A percentile compares a stretch with the other conserved stretches of the same genome.
These are phyloP conservation scores for Hypocrella siamensis DNA, from an alignment of 2,329 filamentous ascomycete genomes.

Conservation along the genomic window DNA sequence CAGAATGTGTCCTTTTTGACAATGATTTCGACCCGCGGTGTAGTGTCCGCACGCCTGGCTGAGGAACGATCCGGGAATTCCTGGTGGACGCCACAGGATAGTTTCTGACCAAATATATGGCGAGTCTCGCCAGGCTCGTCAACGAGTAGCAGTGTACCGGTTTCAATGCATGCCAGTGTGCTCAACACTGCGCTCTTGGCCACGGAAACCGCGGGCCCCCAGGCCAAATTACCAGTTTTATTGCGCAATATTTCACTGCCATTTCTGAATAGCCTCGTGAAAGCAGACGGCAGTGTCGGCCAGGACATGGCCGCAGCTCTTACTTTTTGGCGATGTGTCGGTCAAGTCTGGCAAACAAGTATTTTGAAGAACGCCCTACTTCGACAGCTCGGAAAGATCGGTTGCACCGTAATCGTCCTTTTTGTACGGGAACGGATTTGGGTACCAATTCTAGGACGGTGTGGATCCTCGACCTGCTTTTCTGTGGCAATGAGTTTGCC, in stretches of 20 bases:
- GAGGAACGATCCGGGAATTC: constrained; percentile 18
- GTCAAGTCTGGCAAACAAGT: no score
- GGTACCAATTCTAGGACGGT: background rate
- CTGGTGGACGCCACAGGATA: constrained; percentile 19
- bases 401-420: no score
- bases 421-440: background rate
- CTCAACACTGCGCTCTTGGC: constrained; percentile 30
- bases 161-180: constrained; percentile 28
- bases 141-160: constrained; percentile 30
- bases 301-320: background rate
- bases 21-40: constrained; percentile 35
- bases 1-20: constrained; percentile 54
- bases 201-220: constrained; percentile 28
- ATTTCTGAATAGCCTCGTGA: constrained; percentile 3
- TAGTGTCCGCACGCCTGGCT: constrained; percentile 15
- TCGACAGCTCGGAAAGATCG: no score
- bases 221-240: constrained; percentile 27
- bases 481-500: constrained; percentile 1
- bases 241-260: constrained; percentile 22
- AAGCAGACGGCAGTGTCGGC: constrained; percentile 1
- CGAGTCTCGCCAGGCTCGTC: constrained; percentile 28
- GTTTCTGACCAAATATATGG: constrained; percentile 28
- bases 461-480: background rate
- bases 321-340: no score
- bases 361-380: no score